Base-by-base conservation (phyloP, 192 early-diverging fungal species). In the Entomortierella beljakovae region DNA sequence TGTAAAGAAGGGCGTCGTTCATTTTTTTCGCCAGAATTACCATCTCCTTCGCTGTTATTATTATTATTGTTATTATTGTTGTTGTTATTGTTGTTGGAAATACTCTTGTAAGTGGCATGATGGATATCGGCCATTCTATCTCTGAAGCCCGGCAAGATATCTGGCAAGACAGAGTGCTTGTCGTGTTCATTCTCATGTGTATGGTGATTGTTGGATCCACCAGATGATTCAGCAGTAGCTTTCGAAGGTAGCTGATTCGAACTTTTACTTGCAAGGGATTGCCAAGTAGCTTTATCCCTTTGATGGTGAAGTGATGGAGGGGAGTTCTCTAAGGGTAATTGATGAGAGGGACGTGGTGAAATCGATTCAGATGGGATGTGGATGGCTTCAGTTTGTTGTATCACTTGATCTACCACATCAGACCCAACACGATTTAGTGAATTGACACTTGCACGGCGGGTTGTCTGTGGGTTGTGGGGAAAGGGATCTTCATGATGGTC, bases 111-210 rank as follows among this genome's bases (percentile, higher is more conserved):
- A 0, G 66, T 64, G 20, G 65, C 52, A 42, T 77, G 73, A 53
- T 77, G 73, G 25, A 77, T 77, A 51, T 77, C 73, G 0, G 73
- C 73, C 59, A 77, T 63, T 33, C 73, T 33, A 37, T 49, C 51
- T 48, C 52, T 77, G 48, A 77, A 77, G 5, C 73, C 73, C 0
- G 73, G 73, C 3, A 77, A 46, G 55, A 77, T 77, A 46, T 68
- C 73, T 9, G 73, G 73, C 61, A 77, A 28, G 51, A 77, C 66
- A 2, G 73, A 77, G 7, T 52, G 65, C 55, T 64, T 68, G 32
- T 68, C 73, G 33, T 77, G 73, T 31, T 50, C 32, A 31, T 34
- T n/a, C 32, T 68, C 66, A 53, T 69, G 73, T 1, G 43, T 38
- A 23, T 49, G 32, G 7, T 23, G 25, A 9, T 1, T 38, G 26